Evolutionary conservation across 2,329 filamentous ascomycete species (phyloP).

Genomic region (Metarhizium robertsii): DNA sequence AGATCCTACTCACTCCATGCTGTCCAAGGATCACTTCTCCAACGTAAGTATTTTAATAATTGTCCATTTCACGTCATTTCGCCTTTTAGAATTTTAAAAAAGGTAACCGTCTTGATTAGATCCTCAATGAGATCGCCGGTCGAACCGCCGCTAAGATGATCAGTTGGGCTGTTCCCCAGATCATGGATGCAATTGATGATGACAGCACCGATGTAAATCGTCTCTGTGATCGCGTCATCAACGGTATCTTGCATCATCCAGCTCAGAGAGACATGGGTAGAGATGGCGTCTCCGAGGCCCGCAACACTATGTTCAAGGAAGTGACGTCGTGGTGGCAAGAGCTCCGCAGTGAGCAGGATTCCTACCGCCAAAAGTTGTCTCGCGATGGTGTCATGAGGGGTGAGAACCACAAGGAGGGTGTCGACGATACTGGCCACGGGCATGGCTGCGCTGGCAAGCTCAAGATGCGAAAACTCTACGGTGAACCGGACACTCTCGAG

Average conservation of each 20-base stretch:
- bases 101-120: conserved; percentile 23
- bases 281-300: conserved; percentile 64
- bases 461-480: conserved; percentile 61
- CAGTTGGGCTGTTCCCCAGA: conserved; percentile 78
- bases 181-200: conserved; percentile 83
- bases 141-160: conserved; percentile 71
- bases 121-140: conserved; percentile 82
- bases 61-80: not conserved
- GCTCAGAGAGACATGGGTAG: conserved; percentile 62
- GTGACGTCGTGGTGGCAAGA: conserved; percentile 76
- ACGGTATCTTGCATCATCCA: conserved; percentile 81
- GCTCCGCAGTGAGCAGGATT: conserved; percentile 52
- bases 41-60: conserved; percentile 43
- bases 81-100: not conserved
- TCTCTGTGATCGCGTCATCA: conserved; percentile 66
- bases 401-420: conserved; percentile 78
- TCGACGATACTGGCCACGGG: conserved; percentile 74
- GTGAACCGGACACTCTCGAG: conserved; percentile 38
- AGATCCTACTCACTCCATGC: conserved; percentile 90
- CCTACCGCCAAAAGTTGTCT: conserved; percentile 65
- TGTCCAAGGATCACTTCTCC: conserved; percentile 92
- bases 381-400: conserved; percentile 68
- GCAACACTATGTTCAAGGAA: conserved; percentile 66
- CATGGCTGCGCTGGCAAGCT: conserved; percentile 76
- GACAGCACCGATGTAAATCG: conserved; percentile 59